Evolutionary conservation across 805 yeast genomes (phyloP), one percentile per base, ranked within the genome.

Genomic region (Candida quercuum): DNA sequence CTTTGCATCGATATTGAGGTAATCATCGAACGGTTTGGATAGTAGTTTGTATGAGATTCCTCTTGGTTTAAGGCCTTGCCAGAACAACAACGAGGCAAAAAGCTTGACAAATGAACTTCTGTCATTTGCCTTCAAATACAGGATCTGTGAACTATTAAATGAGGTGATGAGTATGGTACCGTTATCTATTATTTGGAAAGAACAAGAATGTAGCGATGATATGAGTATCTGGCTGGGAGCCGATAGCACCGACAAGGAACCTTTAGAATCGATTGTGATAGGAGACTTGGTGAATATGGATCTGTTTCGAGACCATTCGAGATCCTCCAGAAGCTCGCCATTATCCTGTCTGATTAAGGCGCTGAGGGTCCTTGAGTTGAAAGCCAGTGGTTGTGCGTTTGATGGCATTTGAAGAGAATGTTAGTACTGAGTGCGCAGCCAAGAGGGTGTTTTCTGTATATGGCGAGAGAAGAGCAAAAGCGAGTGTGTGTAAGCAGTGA

Each of bases 11-110:
- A 24, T 13, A 11, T 12, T 24, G 8, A 24, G 27, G 30, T 38
- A 51, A 18, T 40, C 45, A 18, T 47, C 32, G 31, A 55, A 42
- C 4, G 53, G 47, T n/a, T 42, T 35, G 5, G n/a, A 16, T 16
- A 48, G 28, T 28, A 37, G 41, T 49, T 78, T 78, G 43, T 75
- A 70, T 23, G 71, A 72, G 9, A 76, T 57, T 0, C 82, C 81
- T 29, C 58, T 63, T 6, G 76, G 74, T 39, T 61, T 69, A 48
- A 77, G 51, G 27, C 67, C 63, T 42, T 76, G 78, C 86, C 86
- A 78, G 37, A 76, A 72, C 18, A 75, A 46, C 32, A 78, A 52
- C 8, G 68, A 48, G 32, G 72, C 60, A 19, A 77, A 48, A 18
- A 78, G 51, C 30, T 61, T 57, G 23, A 70, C 60, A 39, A 78